Evolutionary conservation across 768 basidiomycete genomes (phyloP).

Genomic region (Termitomyces sp.): DNA sequence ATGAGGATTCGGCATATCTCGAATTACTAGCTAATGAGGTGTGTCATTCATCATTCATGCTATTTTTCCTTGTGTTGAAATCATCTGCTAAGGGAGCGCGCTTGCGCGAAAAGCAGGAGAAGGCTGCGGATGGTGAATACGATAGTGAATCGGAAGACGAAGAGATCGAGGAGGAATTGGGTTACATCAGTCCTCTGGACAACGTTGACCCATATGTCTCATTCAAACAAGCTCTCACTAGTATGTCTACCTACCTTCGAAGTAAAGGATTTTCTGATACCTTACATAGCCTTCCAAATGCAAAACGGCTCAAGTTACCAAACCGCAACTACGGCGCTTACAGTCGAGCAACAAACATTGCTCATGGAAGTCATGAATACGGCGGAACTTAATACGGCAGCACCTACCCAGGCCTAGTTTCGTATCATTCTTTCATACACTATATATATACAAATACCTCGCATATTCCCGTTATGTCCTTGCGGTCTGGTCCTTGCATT

Average conservation of each 20-base stretch:
- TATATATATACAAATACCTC: slow-evolving; percentile 4
- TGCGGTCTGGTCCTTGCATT: slow-evolving; percentile 7
- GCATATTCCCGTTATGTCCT: slow-evolving; percentile 11
- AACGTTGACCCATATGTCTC: slow-evolving; percentile 68
- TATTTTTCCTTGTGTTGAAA: not conserved
- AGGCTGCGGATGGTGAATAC: slow-evolving; percentile 43
- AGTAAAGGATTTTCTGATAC: not conserved
- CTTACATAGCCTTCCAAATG: slow-evolving; percentile 61
- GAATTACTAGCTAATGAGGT: slow-evolving; percentile 85
- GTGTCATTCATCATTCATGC: slow-evolving; percentile 9
- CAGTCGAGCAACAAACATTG: slow-evolving; percentile 69
- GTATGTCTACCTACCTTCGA: slow-evolving; percentile 33
- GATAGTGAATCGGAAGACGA: slow-evolving; percentile 47
- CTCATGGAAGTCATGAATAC: slow-evolving; percentile 83
- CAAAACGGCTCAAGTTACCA: slow-evolving; percentile 66
- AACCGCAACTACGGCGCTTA: slow-evolving; percentile 63
- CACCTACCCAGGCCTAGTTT: slow-evolving; percentile 1
- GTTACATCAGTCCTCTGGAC: slow-evolving; percentile 82
- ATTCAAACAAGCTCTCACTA: slow-evolving; percentile 74
- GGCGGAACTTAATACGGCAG: slow-evolving; percentile 38
- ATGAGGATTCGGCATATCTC: slow-evolving; percentile 83
- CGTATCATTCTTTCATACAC: not conserved
- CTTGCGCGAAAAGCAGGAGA: slow-evolving; percentile 57
- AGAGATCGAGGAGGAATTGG: slow-evolving; percentile 75
- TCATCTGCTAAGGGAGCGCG: slow-evolving; percentile 54